A percentile compares a stretch with the other conserved stretches of the same genome.
Conservation (phyloP, 2,329 filamentous ascomycete genomes). For the Colletotrichum simmondsii region DNA sequence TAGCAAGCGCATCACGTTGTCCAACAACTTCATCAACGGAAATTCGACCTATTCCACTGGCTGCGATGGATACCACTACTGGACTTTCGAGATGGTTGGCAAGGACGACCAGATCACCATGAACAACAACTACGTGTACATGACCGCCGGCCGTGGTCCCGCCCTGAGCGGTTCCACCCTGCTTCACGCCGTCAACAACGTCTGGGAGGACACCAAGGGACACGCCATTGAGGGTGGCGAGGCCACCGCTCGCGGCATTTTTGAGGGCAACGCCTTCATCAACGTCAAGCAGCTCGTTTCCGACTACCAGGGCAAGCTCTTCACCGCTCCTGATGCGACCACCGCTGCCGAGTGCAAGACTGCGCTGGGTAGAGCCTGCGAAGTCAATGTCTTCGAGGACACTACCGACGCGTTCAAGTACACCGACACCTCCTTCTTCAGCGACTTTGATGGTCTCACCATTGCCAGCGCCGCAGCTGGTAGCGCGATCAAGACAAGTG, state of each 20-base stretch:
- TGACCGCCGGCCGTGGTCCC: conserved; percentile 40
- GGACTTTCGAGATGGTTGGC: conserved; percentile 23
- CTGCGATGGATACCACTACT: conserved; percentile 30
- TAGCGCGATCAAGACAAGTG: conserved; percentile 28
- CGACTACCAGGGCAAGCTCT: conserved; percentile 39
- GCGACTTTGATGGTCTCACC: conserved; percentile 14
- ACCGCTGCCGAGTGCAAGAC: conserved; percentile 26
- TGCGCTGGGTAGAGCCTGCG: conserved; percentile 26
- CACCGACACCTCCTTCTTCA: conserved; percentile 20
- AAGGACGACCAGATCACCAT: conserved; percentile 30
- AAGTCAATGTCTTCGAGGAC: conserved; percentile 20
- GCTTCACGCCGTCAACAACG: conserved; percentile 45
- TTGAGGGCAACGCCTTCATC: conserved; percentile 41
- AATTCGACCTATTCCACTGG: conserved; percentile 22
- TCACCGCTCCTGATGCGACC: conserved; percentile 38
- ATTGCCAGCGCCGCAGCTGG: conserved; percentile 18
- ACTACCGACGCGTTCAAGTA: conserved; percentile 13
- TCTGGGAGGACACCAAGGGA: conserved; percentile 41
- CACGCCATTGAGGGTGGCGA: conserved; percentile 42
- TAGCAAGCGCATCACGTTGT: conserved; percentile 31
- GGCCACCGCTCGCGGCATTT: conserved; percentile 37
- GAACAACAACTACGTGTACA: conserved; percentile 38
- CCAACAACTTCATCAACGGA: conserved; percentile 33
- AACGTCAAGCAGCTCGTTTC: conserved; percentile 37
- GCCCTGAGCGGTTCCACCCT: conserved; percentile 42